Percentiles rank a stretch among this genome's conserved stretches.
phyloP scores from a whole-genome alignment of 306 rosid species.

The Oemleria cerasiformis region DNA sequence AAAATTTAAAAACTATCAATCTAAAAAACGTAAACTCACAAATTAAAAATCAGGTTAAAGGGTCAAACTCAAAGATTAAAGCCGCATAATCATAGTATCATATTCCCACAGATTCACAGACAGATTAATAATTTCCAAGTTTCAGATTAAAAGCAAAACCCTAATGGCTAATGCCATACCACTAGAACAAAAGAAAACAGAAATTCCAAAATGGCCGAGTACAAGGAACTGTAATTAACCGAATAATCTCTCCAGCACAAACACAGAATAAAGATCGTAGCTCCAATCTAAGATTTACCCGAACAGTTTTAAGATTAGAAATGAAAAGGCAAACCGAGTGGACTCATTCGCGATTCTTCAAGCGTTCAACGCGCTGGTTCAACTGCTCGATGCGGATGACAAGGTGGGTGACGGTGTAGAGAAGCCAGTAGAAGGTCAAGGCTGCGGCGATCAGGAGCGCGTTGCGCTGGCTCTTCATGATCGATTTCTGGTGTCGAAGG shows the following conservation, averaged over 20 bases:
- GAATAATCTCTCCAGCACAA: not conserved
- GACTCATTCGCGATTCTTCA: conserved; percentile 74
- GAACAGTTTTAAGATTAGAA: not conserved
- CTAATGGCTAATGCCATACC: not conserved
- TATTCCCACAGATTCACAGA: not conserved
- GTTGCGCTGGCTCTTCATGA: conserved; percentile 98
- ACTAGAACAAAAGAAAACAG: not conserved
- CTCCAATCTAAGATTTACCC: not conserved
- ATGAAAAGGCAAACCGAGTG: not conserved
- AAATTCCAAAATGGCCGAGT: not conserved
- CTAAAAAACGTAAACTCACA: not conserved
- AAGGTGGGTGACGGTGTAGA: conserved; percentile 82
- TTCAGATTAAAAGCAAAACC: not conserved
- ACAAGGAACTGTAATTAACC: not conserved
- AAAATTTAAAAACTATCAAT: not conserved
- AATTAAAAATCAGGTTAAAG: not conserved
- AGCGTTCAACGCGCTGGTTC: conserved; percentile 79
- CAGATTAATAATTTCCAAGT: not conserved
- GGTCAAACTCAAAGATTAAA: not conserved
- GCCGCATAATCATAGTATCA: not conserved
- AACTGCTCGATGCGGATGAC: conserved; percentile 74
- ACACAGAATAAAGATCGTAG: not conserved
- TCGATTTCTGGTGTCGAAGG: conserved; percentile 94
- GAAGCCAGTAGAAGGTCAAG: conserved; percentile 82
- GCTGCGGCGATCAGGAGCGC: conserved; percentile 92